Evolutionary conservation across 192 early-diverging fungal species (phyloP), one percentile per base, ranked within the genome.

Genomic region (Coemansia sp.): DNA sequence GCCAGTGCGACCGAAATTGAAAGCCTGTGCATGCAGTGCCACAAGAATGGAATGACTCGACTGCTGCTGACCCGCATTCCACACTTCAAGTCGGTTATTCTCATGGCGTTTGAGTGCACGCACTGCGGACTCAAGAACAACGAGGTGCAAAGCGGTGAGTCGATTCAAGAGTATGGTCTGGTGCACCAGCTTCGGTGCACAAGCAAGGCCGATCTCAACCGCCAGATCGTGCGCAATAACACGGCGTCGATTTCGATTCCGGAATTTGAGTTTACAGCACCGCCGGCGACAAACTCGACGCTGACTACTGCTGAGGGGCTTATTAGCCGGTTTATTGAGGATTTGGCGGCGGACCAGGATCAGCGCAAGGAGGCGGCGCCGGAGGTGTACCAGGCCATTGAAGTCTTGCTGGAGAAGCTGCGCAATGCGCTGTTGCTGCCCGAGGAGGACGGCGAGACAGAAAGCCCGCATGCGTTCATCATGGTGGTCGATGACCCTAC

Each of bases 281-380:
- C 95, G 66, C 81, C 94, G 3, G 79, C 87, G 19, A 87, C 88
- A 65, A 84, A 85, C 45, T 94, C 94, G 23, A 74, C 86, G 22
- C 83, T 97, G 65, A 92, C 93, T n/a, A 96, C 95, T 2, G 81
- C 93, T n/a, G 95, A 97, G 75, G 95, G 95, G 9, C 67, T 95
- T 8, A 35, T 97, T 11, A 57, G 68, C 14, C 84, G 85, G 22
- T 90, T 90, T 17, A 82, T 94, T 64, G 93, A 96, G 48, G 95
- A 94, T 58, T 75, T 97, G 62, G 70, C 78, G 10, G 64, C 79
- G 27, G 88, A 87, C n/a, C 95, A 96, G 70, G 85, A 90, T 25
- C 79, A 87, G 62, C 89, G 95, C 59, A 90, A 89, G 81, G 82
- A 86, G 59, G 71, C 65, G 29, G 82, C 88, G 38, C 84, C 85